Evolutionary conservation across 2,329 filamentous ascomycete species (phyloP).

Genomic region (Neopestalotiopsis sp.): DNA sequence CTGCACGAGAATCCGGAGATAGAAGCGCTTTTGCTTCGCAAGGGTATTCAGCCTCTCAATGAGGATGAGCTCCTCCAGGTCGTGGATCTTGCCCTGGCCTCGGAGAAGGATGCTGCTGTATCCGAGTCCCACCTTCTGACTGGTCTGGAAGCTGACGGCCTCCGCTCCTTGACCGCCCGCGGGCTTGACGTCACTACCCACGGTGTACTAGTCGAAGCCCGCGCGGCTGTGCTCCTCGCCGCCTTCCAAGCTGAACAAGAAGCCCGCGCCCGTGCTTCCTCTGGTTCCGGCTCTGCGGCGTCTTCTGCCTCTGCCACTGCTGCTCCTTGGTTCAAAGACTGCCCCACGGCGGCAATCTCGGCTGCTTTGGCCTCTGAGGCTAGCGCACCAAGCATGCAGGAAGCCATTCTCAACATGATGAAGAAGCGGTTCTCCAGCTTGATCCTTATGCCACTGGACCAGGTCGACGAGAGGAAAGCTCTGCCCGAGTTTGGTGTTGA

Average conservation of each 20-base stretch:
- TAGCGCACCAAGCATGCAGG: conserved; percentile 26
- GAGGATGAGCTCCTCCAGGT: conserved; percentile 32
- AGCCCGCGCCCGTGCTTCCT: not conserved
- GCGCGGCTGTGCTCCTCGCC: conserved; percentile 15
- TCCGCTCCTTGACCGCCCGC: conserved; percentile 8
- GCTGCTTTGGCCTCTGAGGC: conserved; percentile 20
- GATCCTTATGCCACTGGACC: conserved; percentile 19
- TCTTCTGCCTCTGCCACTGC: not conserved
- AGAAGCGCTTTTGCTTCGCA: conserved; percentile 23
- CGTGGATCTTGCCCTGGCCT: conserved; percentile 20
- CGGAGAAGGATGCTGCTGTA: no score
- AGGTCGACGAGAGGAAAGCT: conserved; percentile 21
- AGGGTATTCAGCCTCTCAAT: conserved; percentile 27
- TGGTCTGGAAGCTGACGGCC: conserved; percentile 22
- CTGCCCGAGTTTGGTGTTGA: conserved; percentile 36
- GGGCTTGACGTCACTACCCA: conserved; percentile 26
- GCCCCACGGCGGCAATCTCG: not conserved
- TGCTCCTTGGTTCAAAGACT: conserved; percentile 3
- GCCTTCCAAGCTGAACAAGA: conserved; percentile 15
- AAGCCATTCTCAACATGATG: conserved; percentile 14
- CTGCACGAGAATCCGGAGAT: conserved; percentile 36
- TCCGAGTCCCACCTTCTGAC: conserved; percentile 14
- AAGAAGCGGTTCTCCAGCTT: conserved; percentile 23
- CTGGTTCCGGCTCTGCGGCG: not conserved
- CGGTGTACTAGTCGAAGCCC: conserved; percentile 20